Evolutionary conservation across 306 rosid species (phyloP).

Genomic region (Casuarina glauca): DNA sequence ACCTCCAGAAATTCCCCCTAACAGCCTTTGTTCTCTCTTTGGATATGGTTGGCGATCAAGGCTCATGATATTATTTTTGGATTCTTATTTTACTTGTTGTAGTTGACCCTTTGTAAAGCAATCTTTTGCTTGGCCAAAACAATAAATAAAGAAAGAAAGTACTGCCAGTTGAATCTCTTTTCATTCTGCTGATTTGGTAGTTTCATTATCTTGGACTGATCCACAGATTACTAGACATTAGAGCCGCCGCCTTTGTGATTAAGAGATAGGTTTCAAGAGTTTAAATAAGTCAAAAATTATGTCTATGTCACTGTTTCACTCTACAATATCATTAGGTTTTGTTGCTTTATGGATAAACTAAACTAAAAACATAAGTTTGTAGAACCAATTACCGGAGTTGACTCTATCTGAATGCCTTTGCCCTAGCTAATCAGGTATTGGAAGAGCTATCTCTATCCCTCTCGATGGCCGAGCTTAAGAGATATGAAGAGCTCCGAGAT

Average conservation of each 20-base stretch:
- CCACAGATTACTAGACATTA: background rate
- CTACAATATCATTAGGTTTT: too few relatives aligned
- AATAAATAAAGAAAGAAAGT: background rate
- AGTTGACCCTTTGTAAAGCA: too few relatives aligned
- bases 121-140: too few relatives aligned
- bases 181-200: background rate
- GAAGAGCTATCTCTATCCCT: constrained; percentile 75
- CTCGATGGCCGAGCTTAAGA: constrained; percentile 73
- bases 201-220: background rate
- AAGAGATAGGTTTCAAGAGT: background rate
- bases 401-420: constrained; percentile 20
- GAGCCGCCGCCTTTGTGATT: background rate
- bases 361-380: background rate
- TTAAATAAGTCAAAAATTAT: background rate
- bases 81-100: too few relatives aligned
- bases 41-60: too few relatives aligned
- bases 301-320: background rate
- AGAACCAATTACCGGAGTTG: constrained; percentile 3
- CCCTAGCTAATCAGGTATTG: constrained; percentile 56
- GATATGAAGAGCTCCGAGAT: constrained; percentile 77
- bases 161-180: background rate
- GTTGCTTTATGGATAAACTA: too few relatives aligned
- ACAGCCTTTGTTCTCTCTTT: too few relatives aligned
- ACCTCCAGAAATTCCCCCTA: too few relatives aligned
- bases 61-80: too few relatives aligned